Evolutionary conservation across 805 yeast genomes (phyloP), one percentile per base, ranked within the genome.

Genomic region (Saccharomycopsis fermentans): DNA sequence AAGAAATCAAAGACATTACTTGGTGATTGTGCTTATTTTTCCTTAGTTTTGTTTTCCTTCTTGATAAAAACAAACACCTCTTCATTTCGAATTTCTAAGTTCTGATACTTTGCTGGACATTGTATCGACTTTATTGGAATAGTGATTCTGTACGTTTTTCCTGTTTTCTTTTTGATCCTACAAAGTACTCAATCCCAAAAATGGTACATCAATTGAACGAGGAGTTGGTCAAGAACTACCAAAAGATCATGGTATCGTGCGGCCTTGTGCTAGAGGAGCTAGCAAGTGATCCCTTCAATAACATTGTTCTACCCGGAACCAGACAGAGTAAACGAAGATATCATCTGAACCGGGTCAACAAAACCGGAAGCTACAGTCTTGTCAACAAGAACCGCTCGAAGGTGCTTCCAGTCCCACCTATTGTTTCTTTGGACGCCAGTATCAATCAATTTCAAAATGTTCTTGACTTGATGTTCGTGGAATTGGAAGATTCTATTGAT

Each of bases 381-480:
- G 50, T 43, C 8, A 43, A 43, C 26, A 43, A 43, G 29, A 43
- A 43, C 26, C 32, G 56, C 16, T 34, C 43, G 16, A 40, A n/a
- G 16, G 48, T 43, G 4, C 50, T 43, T 21, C 50, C 50, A 11
- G 50, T 43, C 3, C 50, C 50, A 21, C 50, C 50, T 24, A 43
- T 43, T 21, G 50, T 43, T 43, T 43, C 50, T 21, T 53, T 61
- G 16, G 63, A 61, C 37, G 26, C 51, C 24, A 59, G 55, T 32
- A 59, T 61, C 21, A 56, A 55, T 26, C 53, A 50, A 19, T 50
- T 61, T 12, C 54, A 61, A 29, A 56, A 54, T 35, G 60, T 59
- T 4, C 47, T 61, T 4, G 63, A 61, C 39, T 59, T 58, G 53
- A 61, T 61, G 63, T n/a, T 54, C 3, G 62, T 58, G 19, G 56